Conservation (phyloP, 495 filamentous ascomycete species). For the Podospora sp. region DNA sequence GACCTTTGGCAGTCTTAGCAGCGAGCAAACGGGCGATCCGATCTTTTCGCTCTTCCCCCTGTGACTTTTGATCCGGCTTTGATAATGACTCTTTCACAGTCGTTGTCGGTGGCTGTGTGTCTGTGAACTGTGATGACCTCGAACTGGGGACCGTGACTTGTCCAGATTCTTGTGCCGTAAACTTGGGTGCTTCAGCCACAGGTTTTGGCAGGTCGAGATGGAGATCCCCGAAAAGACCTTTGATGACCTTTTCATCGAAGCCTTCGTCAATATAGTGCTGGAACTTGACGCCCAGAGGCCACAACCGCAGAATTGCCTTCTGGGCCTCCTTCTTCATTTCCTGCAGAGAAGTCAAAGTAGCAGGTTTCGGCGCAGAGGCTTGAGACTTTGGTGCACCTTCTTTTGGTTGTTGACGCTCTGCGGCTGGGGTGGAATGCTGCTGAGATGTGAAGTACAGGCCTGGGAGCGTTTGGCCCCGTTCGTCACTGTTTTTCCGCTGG, state of each 20-base stretch:
- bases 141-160: background rate
- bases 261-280: constrained; percentile 72
- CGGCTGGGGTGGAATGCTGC: background rate
- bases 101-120: constrained; percentile 7
- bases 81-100: constrained; percentile 22
- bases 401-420: background rate
- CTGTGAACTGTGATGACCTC: background rate
- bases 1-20: constrained; percentile 48
- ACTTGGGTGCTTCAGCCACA: background rate
- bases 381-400: background rate
- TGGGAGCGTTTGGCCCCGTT: background rate
- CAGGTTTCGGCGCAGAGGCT: background rate
- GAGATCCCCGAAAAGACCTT: constrained; percentile 65
- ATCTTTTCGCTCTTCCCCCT: constrained; percentile 68
- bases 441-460: constrained; percentile 9
- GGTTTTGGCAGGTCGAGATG: constrained; percentile 54
- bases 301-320: constrained; percentile 66
- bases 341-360: constrained; percentile 33
- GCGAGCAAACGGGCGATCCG: constrained; percentile 75
- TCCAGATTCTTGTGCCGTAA: background rate
- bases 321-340: constrained; percentile 69
- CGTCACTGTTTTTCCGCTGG: background rate
- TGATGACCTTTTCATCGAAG: constrained; percentile 63
- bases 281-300: constrained; percentile 66
- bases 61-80: constrained; percentile 44